Evolutionary conservation across 805 yeast species (phyloP), one percentile per base, ranked within the genome.

Genomic region (Spathaspora hagerdaliae): DNA sequence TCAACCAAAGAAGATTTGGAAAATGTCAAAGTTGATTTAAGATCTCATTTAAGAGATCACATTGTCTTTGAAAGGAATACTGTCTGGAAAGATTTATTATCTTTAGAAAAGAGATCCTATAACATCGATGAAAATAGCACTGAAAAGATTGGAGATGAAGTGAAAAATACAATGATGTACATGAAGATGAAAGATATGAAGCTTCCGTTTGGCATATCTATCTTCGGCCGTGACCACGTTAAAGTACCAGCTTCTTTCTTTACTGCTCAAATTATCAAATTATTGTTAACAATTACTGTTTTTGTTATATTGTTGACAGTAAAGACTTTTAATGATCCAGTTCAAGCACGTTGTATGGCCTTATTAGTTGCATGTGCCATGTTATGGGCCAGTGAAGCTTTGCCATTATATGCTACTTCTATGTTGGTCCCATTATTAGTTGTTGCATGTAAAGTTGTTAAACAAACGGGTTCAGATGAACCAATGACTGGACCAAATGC

Each of bases 61-160:
- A 87, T 92, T 32, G 96, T 91, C 14, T 92, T 97, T 95, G 98
- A 92, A 67, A 78, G 99, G 63, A 90, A 90, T 62, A 92, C 97
- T 0, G 97, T 92, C 27, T 92, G 99, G 99, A 83, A 94, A 60
- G 97, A 92, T 64, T 83, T 92, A 85, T 85, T 92, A 60, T 92
- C 94, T 19, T 66, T 91, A 55, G 69, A 65, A 47, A 61, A 58
- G 53, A 56, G 54, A 36, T 50, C 63, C 19, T 65, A 63, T 50
- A 61, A 62, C 46, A 55, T 65, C 46, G 53, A 63, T 42, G 39
- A 63, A 15, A 49, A 50, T 27, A 48, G 53, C 24, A 45, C 51
- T 7, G 41, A 44, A 24, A 61, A 60, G 39, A 58, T 59, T 60
- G 65, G 65, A 10, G 65, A 59, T 38, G 64, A 59, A 38, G 55